Evolutionary conservation across 2,329 filamentous ascomycete species (phyloP).

Genomic region (Westerdykella ornata): DNA sequence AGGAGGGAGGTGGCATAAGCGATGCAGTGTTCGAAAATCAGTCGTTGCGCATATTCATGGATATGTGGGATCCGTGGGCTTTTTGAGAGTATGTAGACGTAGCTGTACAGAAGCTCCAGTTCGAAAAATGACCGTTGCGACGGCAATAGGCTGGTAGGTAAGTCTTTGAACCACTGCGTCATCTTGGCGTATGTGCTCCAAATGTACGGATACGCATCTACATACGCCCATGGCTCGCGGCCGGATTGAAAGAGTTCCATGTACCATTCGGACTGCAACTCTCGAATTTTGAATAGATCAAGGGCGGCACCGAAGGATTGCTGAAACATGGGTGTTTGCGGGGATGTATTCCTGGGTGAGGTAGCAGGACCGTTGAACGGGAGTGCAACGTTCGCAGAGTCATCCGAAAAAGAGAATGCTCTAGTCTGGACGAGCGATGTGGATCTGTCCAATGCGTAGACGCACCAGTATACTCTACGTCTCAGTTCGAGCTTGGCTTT

Average conservation of each 20-base stretch:
- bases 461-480: constrained; percentile 79
- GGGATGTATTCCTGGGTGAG: constrained; percentile 39
- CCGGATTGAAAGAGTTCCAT: constrained; percentile 79
- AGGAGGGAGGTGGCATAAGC: constrained; percentile 73
- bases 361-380: constrained; percentile 47
- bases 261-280: constrained; percentile 82
- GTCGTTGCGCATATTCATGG: constrained; percentile 66
- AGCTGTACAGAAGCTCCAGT: constrained; percentile 83
- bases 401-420: constrained; percentile 90
- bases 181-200: constrained; percentile 71
- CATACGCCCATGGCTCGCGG: constrained; percentile 56
- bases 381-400: constrained; percentile 73
- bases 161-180: constrained; percentile 72
- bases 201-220: constrained; percentile 64
- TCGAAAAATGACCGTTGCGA: constrained; percentile 72
- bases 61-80: constrained; percentile 66
- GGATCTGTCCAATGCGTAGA: constrained; percentile 80
- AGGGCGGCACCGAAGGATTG: constrained; percentile 62
- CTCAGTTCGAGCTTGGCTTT: constrained; percentile 67
- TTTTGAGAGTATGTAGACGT: constrained; percentile 80
- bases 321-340: constrained; percentile 49
- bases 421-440: constrained; percentile 83
- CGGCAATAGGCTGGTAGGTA: constrained; percentile 59
- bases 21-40: constrained; percentile 82
- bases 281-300: constrained; percentile 74